phyloP scores from a whole-genome alignment of 805 yeast genomes.

The Ogataea parapolymorpha region DNA sequence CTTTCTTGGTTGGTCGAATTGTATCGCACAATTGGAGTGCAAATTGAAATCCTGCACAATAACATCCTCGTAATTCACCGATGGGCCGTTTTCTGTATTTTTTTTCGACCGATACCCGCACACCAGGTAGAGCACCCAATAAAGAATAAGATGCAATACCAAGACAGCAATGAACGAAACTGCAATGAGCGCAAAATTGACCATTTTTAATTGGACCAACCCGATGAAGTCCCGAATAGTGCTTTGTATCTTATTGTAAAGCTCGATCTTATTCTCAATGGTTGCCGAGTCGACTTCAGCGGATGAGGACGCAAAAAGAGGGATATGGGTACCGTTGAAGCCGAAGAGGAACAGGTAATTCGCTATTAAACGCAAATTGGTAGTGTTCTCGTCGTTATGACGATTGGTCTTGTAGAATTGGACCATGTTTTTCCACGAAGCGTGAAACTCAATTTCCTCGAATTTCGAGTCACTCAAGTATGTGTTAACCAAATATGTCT shows the following conservation, averaged over 20 bases:
- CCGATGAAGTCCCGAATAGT: constrained; percentile 14
- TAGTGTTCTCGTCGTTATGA: background rate
- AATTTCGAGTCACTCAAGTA: constrained; percentile 21
- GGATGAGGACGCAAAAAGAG: constrained; percentile 12
- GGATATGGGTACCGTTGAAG: constrained; percentile 19
- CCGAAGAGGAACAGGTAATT: constrained; percentile 24
- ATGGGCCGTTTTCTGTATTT: constrained; percentile 3
- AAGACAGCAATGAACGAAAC: constrained; percentile 18
- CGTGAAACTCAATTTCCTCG: constrained; percentile 19
- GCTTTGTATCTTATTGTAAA: constrained; percentile 19
- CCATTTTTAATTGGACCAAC: constrained; percentile 21
- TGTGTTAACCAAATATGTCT: constrained; percentile 25
- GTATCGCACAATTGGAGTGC: constrained; percentile 1
- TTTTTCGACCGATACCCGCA: constrained; percentile 4
- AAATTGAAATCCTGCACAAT: constrained; percentile 8
- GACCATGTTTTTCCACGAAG: constrained; percentile 2
- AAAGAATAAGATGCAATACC: constrained; percentile 19
- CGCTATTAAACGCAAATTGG: constrained; percentile 17
- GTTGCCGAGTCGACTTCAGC: constrained; percentile 10
- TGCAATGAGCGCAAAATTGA: constrained; percentile 21
- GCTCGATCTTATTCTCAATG: constrained; percentile 8
- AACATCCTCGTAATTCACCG: constrained; percentile 1
- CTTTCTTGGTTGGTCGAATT: constrained; percentile 1
- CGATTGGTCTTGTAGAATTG: constrained; percentile 3
- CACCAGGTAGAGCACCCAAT: constrained; percentile 14